Base-by-base conservation (phyloP, 305 asterid species). In the Striga hermonthica region DNA sequence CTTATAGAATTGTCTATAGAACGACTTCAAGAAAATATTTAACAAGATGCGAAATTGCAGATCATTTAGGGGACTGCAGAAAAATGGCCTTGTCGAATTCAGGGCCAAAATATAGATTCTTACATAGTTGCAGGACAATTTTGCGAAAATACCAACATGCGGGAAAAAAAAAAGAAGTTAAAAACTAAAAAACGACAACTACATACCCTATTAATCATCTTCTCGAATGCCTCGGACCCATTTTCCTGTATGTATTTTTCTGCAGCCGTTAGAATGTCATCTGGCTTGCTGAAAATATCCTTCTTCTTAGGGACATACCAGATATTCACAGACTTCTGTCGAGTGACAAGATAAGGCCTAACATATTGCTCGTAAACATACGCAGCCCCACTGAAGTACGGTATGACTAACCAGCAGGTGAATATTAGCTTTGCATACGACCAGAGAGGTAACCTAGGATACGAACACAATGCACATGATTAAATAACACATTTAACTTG, bases 341-440 rank as follows among this genome's bases (percentile, higher is more conserved):
- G 76, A n/a, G 85, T 86, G 41, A 91, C 90, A 8, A 90, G 72
- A 69, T 87, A 83, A 50, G 98, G 97, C 80, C 98, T 81, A 12
- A 92, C 91, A 41, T 69, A 92, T 52, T 90, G 90, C 67, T 92
- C 94, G 34, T 92, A 92, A 4, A 92, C 96, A 45, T 80, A 88
- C 6, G 98, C 97, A 61, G 97, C 97, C 65, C 97, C 98, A 57
- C 86, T 90, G 83, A 92, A 92, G 81, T 90, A 84, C 0, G 98
- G 98, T 62, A 92, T 86, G 64, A 92, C 97, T 79, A 92, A 79
- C 98, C 98, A 92, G 83, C 97, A 90, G 53, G 96, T 92, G 59
- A 85, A 77, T 7, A 92, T 82, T 74, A 92, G 83, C 80, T 92
- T 92, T 36, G 78, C 80, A 56, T 92, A 92, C 12, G 97, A 83